Evolutionary conservation across 2,329 filamentous ascomycete species (phyloP).

Genomic region (Fusarium nematophilum): DNA sequence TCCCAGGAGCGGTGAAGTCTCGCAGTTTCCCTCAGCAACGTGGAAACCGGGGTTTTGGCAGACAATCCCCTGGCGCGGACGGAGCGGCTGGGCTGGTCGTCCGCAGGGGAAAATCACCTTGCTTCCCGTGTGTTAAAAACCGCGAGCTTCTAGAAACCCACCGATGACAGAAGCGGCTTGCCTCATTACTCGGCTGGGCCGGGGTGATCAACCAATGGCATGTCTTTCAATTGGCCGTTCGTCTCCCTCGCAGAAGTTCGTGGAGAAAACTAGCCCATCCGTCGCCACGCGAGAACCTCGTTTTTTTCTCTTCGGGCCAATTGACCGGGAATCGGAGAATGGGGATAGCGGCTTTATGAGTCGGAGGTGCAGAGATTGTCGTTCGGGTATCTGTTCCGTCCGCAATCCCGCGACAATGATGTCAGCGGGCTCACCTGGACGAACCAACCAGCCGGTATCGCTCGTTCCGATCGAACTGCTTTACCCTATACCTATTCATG

Average conservation of each 20-base stretch:
- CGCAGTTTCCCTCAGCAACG: constrained; percentile 5
- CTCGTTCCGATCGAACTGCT: not conserved
- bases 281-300: constrained; percentile 24
- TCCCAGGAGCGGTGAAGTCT: constrained; percentile 31
- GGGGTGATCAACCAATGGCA: constrained; percentile 17
- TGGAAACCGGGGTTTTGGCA: constrained; percentile 9
- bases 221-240: not conserved
- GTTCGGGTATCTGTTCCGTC: not conserved
- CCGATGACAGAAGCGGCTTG: constrained; percentile 27
- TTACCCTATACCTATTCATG: not conserved
- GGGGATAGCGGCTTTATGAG: constrained; percentile 6
- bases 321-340: constrained; percentile 8
- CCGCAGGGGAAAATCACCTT: constrained; percentile 14
- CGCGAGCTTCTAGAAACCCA: constrained; percentile 29
- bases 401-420: constrained; percentile 2
- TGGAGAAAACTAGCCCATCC: constrained; percentile 2
- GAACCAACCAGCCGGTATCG: not conserved
- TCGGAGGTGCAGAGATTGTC: constrained; percentile 15
- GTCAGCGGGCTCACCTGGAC: constrained; percentile 2
- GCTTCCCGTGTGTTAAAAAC: constrained; percentile 1
- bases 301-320: not conserved
- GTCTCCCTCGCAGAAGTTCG: not conserved
- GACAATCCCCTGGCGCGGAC: not conserved
- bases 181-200: constrained; percentile 27
- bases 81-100: constrained; percentile 17